Conservation (phyloP, 2,329 filamentous ascomycete genomes). For the Sclerotinia nivalis region DNA sequence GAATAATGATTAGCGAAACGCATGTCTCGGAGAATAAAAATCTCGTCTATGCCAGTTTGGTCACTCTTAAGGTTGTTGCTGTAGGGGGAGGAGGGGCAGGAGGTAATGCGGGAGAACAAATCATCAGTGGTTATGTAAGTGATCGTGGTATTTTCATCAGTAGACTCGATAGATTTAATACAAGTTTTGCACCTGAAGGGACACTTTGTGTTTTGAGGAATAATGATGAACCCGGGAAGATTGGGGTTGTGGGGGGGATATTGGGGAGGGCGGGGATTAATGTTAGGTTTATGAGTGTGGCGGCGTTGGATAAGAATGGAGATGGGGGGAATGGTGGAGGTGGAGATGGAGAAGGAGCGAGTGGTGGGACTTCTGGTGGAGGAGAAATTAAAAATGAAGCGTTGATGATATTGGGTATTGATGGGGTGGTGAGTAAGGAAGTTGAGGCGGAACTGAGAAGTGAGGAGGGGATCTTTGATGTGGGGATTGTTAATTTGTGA, state of each 20-base stretch:
- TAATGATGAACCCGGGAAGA: slow-evolving; percentile 80
- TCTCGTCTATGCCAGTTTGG: slow-evolving; percentile 66
- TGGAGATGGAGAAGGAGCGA: slow-evolving; percentile 36
- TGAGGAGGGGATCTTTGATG: slow-evolving; percentile 56
- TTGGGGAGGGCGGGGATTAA: slow-evolving; percentile 72
- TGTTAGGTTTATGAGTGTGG: slow-evolving; percentile 78
- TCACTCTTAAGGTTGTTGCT: slow-evolving; percentile 58
- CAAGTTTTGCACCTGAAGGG: slow-evolving; percentile 71
- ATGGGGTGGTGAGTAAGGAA: slow-evolving; percentile 61
- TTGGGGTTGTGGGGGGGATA: slow-evolving; percentile 72
- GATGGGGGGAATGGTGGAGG: slow-evolving; percentile 22
- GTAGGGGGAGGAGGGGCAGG: not conserved
- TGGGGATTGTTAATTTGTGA: slow-evolving; percentile 50
- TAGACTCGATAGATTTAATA: slow-evolving; percentile 70
- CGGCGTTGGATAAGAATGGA: slow-evolving; percentile 46
- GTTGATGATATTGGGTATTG: slow-evolving; percentile 78
- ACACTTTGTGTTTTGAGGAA: slow-evolving; percentile 78
- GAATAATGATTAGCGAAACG: slow-evolving; percentile 75
- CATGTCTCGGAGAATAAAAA: slow-evolving; percentile 63
- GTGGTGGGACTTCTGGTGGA: slow-evolving; percentile 3
- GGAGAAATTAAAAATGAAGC: slow-evolving; percentile 59
- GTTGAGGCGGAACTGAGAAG: slow-evolving; percentile 52
- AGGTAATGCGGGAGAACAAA: slow-evolving; percentile 44
- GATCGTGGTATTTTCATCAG: slow-evolving; percentile 68
- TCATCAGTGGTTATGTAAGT: slow-evolving; percentile 67